Evolutionary conservation across 73 alveolate genomes (phyloP).

Genomic region (Paraurostyla sp.): DNA sequence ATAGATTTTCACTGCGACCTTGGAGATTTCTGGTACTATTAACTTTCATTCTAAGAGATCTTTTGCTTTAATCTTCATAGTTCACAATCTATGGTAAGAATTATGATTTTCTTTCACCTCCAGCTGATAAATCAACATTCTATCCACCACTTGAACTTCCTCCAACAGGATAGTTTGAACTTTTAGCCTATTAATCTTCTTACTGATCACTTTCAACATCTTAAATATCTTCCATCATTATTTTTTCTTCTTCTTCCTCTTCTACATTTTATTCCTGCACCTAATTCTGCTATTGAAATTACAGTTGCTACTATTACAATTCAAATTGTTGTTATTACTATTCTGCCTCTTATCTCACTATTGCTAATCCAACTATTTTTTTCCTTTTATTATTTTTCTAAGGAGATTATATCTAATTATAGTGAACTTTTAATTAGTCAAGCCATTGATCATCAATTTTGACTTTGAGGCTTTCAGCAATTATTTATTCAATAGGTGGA

Average conservation of each 20-base stretch:
- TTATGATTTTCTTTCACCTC: not conserved
- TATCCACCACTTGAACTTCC: conserved; percentile 5
- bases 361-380: conserved; percentile 1
- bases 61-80: conserved; percentile 10
- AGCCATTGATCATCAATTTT: conserved; percentile 6
- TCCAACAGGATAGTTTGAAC: not conserved
- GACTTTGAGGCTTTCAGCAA: conserved; percentile 28
- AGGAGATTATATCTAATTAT: not conserved
- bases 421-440: not conserved
- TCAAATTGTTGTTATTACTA: conserved; percentile 3
- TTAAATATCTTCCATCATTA: not conserved
- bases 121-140: not conserved
- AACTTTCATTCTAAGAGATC: not conserved
- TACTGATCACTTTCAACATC: not conserved
- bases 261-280: not conserved
- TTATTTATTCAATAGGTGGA: conserved; percentile 58
- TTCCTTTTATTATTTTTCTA: not conserved
- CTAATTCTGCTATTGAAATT: not conserved
- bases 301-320: not conserved
- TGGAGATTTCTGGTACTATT: conserved; percentile 4
- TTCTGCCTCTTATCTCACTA: not conserved
- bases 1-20: not conserved
- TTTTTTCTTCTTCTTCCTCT: conserved; percentile 28
- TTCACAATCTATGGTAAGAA: conserved; percentile 7
- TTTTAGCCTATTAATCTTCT: conserved; percentile 46